Evolutionary conservation across 2,329 filamentous ascomycete genomes (phyloP), one percentile per base, ranked within the genome.

Genomic region (Pseudogymnoascus sp.): DNA sequence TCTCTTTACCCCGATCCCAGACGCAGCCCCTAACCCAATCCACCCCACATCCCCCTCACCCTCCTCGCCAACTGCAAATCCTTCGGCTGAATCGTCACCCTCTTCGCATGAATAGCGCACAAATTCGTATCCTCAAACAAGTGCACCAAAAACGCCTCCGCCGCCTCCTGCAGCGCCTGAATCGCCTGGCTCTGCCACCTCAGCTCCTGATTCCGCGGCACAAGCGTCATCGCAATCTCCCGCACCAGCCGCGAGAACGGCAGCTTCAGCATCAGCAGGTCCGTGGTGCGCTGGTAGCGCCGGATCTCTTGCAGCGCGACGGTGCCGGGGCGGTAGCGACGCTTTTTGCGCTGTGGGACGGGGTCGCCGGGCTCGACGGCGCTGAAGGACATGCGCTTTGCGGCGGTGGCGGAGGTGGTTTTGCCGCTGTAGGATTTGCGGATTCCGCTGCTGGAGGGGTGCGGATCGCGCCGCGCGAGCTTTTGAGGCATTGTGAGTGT

Each of bases 131-230:
- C 91, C 75, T 97, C 93, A 73, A 97, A 97, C n/a, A 97, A 81
- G 74, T 96, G 93, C 65, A 97, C 90, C 69, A 97, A 83, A 77
- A 96, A 97, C 4, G 93, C 93, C 79, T 97, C 93, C n/a, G 93
- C 86, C 13, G 93, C 91, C 80, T 97, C 93, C 78, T 97, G 93
- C 2, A 97, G 82, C 11, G 93, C 93, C 72, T 90, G 86, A 71
- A 97, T 95, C 61, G 95, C 93, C 71, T 96, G 93, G 62, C 90
- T 96, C 79, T 97, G 95, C 93, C 95, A 99, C 69, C 93, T 86
- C 76, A 97, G 86, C 66, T 90, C 88, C 64, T 86, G 80, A 65
- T 84, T 85, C 36, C 77, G 76, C 4, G 85, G 83, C 17, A 87
- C 85, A 65, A 88, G 80, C 1, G 82, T 77, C 28, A 90, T 73